phyloP scores from a whole-genome alignment of 2,329 filamentous ascomycete species.

The Sporothrix pallida region DNA sequence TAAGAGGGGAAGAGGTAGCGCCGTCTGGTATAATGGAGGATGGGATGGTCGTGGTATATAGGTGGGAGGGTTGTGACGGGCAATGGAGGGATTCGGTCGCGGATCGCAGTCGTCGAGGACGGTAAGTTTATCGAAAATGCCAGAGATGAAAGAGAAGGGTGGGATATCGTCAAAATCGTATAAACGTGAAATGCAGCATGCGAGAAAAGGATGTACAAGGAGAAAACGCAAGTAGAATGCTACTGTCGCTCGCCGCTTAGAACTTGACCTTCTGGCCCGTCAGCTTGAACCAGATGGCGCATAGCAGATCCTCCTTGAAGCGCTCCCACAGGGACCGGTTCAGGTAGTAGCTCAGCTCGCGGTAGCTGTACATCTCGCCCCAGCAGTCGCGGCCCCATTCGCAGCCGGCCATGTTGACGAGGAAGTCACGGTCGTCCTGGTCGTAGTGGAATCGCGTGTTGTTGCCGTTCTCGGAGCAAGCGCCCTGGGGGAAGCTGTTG shows the following conservation, averaged over 20 bases:
- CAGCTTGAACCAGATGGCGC: constrained; percentile 66
- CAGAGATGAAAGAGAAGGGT: neutral
- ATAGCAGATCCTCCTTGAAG: constrained; percentile 70
- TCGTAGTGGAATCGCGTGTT: constrained; percentile 85
- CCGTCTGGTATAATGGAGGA: constrained; percentile 2
- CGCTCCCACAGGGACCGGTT: constrained; percentile 83
- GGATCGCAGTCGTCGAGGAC: neutral
- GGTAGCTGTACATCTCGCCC: constrained; percentile 96
- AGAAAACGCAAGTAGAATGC: neutral
- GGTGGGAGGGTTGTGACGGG: constrained; percentile 7
- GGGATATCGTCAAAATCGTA: constrained; percentile 34
- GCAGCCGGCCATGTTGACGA: constrained; percentile 98
- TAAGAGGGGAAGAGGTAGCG: neutral
- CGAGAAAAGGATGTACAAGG: neutral
- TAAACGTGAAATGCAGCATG: constrained; percentile 8
- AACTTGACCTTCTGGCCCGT: constrained; percentile 66
- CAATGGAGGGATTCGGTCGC: neutral
- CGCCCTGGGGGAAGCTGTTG: constrained; percentile 91
- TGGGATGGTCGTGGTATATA: neutral
- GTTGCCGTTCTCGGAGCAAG: constrained; percentile 78
- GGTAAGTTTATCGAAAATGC: constrained; percentile 10
- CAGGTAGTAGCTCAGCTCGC: constrained; percentile 86
- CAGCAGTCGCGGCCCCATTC: constrained; percentile 97
- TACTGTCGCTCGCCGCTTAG: constrained; percentile 42
- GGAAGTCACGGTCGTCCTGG: constrained; percentile 82